phyloP scores from a whole-genome alignment of 2,329 filamentous ascomycete genomes.

The Periconia sp. region DNA sequence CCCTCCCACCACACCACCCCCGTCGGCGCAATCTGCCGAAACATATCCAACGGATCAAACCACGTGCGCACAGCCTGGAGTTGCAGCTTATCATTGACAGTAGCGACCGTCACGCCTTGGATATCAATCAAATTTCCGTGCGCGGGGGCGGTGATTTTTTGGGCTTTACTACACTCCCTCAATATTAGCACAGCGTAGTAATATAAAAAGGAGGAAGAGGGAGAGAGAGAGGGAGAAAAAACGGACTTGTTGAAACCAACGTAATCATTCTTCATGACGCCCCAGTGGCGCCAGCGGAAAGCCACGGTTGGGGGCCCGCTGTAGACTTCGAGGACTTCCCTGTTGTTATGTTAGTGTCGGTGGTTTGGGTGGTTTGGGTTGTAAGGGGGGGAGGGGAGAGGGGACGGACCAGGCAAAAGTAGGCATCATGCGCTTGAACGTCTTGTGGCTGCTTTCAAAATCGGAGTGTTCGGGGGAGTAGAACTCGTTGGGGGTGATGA shows the following conservation, averaged over 20 bases:
- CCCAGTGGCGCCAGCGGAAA: constrained; percentile 71
- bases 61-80: constrained; percentile 63
- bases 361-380: too few relatives aligned
- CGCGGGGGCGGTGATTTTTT: constrained; percentile 64
- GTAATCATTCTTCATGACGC: constrained; percentile 67
- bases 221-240: background rate
- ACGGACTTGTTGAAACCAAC: constrained; percentile 63
- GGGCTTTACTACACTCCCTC: constrained; percentile 53
- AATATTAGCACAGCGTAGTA: too few relatives aligned
- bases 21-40: constrained; percentile 61
- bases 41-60: constrained; percentile 69
- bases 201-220: too few relatives aligned
- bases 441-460: constrained; percentile 67
- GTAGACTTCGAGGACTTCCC: constrained; percentile 68
- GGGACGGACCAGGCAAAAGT: constrained; percentile 64
- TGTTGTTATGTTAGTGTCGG: background rate
- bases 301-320: constrained; percentile 62
- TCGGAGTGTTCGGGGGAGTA: constrained; percentile 64
- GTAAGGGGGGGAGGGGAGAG: too few relatives aligned
- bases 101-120: constrained; percentile 63
- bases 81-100: constrained; percentile 62
- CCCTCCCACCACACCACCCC: too few relatives aligned
- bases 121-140: constrained; percentile 65
- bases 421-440: constrained; percentile 74
- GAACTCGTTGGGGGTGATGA: constrained; percentile 64